Percentiles rank a stretch among this genome's conserved stretches.
phyloP scores from a whole-genome alignment of 1,284 basidiomycete species.

The Ganoderma multipileum region DNA sequence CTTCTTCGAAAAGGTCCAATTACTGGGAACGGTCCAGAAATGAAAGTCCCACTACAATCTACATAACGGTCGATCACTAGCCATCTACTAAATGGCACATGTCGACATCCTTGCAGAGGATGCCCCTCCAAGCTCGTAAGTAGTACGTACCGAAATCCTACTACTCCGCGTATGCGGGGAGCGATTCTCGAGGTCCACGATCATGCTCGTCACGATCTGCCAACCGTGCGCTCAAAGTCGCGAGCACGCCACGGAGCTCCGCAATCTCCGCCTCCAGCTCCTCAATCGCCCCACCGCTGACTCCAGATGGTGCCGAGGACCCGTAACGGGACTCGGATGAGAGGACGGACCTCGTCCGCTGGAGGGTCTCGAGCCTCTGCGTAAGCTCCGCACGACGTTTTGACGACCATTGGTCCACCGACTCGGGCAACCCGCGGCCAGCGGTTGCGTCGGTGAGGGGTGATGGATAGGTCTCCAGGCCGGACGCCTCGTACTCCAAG shows the following conservation, averaged over 20 bases:
- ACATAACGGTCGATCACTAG: too few species aligned
- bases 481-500: too few species aligned
- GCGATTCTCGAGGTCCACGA: neutral
- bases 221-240: neutral
- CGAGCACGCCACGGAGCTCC: neutral
- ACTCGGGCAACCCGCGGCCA: neutral
- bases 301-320: neutral
- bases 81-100: too few species aligned
- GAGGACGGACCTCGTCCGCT: neutral
- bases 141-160: too few species aligned
- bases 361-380: neutral
- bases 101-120: too few species aligned
- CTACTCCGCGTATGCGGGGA: neutral
- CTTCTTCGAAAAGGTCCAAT: too few species aligned
- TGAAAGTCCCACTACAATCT: too few species aligned
- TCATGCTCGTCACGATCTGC: neutral
- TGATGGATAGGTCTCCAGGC: too few species aligned
- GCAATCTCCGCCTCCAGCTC: neutral
- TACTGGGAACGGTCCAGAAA: too few species aligned
- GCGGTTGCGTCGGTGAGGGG: too few species aligned
- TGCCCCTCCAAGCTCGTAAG: too few species aligned
- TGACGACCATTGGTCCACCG: neutral
- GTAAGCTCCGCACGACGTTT: neutral
- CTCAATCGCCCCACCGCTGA: neutral
- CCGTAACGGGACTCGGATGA: neutral